phyloP scores from a whole-genome alignment of 257 asterid species.

The Lantana camara region DNA sequence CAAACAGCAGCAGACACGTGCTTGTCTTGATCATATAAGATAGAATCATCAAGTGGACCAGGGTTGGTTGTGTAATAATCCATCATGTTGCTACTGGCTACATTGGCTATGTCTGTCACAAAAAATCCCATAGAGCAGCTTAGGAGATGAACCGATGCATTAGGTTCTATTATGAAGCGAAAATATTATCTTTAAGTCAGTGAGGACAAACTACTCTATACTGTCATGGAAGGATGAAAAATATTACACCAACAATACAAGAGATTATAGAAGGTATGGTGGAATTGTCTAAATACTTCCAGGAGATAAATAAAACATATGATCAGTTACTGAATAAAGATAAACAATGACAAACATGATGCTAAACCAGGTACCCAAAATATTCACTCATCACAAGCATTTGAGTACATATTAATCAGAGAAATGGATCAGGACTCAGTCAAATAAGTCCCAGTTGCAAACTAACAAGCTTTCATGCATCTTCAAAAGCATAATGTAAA shows the following conservation, averaged over 20 bases:
- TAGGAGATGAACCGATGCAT: constrained; percentile 13
- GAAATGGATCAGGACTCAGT: not conserved
- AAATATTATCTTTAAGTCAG: no score
- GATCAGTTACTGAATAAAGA: no score
- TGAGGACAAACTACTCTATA: no score
- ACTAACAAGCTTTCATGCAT: not conserved
- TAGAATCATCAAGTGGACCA: constrained; percentile 80
- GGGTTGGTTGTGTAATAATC: constrained; percentile 74
- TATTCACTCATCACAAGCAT: no score
- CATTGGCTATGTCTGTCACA: constrained; percentile 53
- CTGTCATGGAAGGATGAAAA: no score
- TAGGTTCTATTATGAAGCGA: no score
- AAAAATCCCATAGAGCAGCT: constrained; percentile 25
- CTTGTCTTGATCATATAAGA: constrained; percentile 93
- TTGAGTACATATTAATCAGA: not conserved
- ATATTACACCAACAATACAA: no score
- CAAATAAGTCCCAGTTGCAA: not conserved
- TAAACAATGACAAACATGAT: no score
- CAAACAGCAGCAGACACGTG: constrained; percentile 92
- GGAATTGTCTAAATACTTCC: no score
- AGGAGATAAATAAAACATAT: no score
- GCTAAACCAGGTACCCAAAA: no score
- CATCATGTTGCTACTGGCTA: constrained; percentile 45
- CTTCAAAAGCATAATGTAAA: not conserved
- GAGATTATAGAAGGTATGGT: no score